Base-by-base conservation (phyloP, 768 basidiomycete species). In the Pisolithus microcarpus region DNA sequence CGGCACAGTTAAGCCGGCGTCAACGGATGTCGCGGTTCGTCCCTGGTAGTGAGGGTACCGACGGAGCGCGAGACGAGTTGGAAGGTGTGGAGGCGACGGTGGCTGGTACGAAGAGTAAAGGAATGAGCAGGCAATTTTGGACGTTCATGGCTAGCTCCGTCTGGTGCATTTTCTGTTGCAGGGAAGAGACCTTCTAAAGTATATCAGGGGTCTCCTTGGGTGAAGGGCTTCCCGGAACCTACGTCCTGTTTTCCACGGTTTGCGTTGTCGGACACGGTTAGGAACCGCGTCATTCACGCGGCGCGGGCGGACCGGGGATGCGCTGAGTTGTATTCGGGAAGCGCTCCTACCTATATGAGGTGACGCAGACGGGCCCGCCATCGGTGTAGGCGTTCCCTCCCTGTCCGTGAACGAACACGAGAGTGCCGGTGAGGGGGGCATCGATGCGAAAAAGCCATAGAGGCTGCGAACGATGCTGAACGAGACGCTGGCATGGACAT, bases 21-120 rank as follows among this genome's bases (percentile, higher is more conserved):
- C 72, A 73, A 56, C 78, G 78, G 45, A 43, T 56, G 46, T 58
- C 55, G 54, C 75, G 71, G 36, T 68, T 66, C 58, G 46, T 51
- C 26, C 45, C 55, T 19, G 50, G 38, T 18, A 42, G 51, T 37
- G 52, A 49, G 36, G 52, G 24, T 11, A 56, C 43, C 28, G n/a
- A 67, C 61, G 63, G 77, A 76, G 13, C 65, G 70, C 21, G 57
- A 37, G 54, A 57, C 31, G 52, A 61, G 21, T 59, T 72, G 24
- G 68, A 74, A 55, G 68, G 71, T 16, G 83, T 90, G 30, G 81
- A 81, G 54, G 81, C 81, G 34, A 88, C 91, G 84, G 79, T 91
- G 5, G 75, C 78, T 15, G 81, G 78, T 5, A 90, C 90, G 6
- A 92, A 92, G 67, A 75, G 65, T 40, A 76, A 73, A 47, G 90